phyloP scores from a whole-genome alignment of 495 filamentous ascomycete species.

The Haplographium delicatum region DNA sequence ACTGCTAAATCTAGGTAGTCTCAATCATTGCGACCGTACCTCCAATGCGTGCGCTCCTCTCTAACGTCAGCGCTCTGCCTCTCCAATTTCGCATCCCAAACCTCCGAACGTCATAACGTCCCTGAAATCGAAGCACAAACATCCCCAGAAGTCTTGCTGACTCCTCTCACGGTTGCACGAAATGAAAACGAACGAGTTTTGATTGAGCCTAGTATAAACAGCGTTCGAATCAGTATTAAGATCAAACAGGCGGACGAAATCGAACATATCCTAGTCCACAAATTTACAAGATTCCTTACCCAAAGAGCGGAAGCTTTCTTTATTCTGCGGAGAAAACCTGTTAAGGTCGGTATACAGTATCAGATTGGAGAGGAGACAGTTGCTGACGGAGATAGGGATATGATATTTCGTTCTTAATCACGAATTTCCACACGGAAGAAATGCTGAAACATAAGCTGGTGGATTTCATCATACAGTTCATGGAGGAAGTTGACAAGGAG shows the following conservation, averaged over 20 bases:
- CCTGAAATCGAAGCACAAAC: constrained; percentile 92
- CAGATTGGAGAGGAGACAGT: not conserved
- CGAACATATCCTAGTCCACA: constrained; percentile 94
- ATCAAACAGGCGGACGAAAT: constrained; percentile 99
- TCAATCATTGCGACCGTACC: constrained; percentile 96
- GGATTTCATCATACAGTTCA: constrained; percentile 97
- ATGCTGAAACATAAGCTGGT: constrained; percentile 99
- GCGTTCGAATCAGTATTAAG: constrained; percentile 89
- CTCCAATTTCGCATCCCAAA: constrained; percentile 96
- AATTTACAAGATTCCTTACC: constrained; percentile 93
- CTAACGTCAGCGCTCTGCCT: constrained; percentile 91
- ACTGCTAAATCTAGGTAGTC: constrained; percentile 51
- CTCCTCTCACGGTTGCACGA: constrained; percentile 77
- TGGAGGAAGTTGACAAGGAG: constrained; percentile 99
- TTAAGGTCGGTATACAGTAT: constrained; percentile 59
- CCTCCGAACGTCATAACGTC: constrained; percentile 93
- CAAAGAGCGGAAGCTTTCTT: constrained; percentile 98
- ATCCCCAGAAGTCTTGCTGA: constrained; percentile 91
- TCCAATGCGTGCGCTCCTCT: constrained; percentile 91
- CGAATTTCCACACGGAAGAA: constrained; percentile 95
- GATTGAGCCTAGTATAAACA: constrained; percentile 95
- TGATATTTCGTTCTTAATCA: constrained; percentile 97
- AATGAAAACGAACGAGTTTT: constrained; percentile 94
- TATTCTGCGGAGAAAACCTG: constrained; percentile 87
- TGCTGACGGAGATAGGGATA: constrained; percentile 62